Evolutionary conservation across 306 rosid genomes (phyloP).

Genomic region (Lathyrus oleraceus): DNA sequence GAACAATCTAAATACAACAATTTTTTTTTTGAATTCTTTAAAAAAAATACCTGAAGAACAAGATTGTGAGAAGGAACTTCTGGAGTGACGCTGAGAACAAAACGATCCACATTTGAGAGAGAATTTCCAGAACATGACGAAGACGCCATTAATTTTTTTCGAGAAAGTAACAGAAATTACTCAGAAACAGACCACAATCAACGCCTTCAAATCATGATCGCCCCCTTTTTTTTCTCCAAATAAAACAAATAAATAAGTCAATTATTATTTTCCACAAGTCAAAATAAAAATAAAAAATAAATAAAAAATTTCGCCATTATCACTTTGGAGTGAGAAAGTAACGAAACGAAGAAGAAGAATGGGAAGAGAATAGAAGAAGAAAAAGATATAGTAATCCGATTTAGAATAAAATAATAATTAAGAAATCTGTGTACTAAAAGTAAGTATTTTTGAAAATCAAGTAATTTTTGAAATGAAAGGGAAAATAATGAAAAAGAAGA

Average conservation of each 20-base stretch:
- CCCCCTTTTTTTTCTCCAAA: not conserved
- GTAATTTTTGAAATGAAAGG: not conserved
- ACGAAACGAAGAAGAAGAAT: not conserved
- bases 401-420: not conserved
- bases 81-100: constrained; percentile 65
- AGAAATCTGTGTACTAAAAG: not conserved
- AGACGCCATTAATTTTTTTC: constrained; percentile 36
- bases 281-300: not conserved
- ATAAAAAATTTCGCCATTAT: not conserved
- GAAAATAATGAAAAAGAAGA: not conserved
- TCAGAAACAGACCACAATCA: not conserved
- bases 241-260: not conserved
- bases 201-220: not conserved
- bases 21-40: not conserved
- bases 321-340: not conserved
- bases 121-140: constrained; percentile 2
- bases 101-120: constrained; percentile 58
- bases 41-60: constrained; percentile 51
- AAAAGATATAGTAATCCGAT: not conserved
- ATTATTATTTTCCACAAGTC: not conserved
- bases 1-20: not conserved
- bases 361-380: not conserved
- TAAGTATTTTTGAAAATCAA: not conserved
- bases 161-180: constrained; percentile 17
- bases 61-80: constrained; percentile 50